Conservation (phyloP, 495 filamentous ascomycete species). For the Rusavskia elegans region DNA sequence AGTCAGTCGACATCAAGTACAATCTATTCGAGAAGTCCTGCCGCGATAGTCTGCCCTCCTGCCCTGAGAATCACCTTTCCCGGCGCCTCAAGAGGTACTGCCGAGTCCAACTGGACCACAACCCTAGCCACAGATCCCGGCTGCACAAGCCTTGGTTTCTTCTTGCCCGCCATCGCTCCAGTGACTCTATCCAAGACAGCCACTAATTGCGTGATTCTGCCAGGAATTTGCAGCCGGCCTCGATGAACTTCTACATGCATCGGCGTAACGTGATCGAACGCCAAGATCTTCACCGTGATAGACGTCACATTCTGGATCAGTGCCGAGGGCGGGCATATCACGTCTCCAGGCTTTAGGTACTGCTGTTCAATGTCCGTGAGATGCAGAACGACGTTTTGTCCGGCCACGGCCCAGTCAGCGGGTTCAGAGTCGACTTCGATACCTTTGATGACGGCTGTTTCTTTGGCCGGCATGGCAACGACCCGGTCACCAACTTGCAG, state of each 20-base stretch:
- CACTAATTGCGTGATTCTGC: slow-evolving; percentile 51
- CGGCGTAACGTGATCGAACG: slow-evolving; percentile 77
- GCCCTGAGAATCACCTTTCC: slow-evolving; percentile 66
- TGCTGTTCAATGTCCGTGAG: slow-evolving; percentile 72
- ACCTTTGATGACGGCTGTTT: slow-evolving; percentile 62
- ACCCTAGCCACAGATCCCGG: slow-evolving; percentile 51
- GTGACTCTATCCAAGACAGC: slow-evolving; percentile 62
- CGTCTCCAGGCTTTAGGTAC: slow-evolving; percentile 70
- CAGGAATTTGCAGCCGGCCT: slow-evolving; percentile 66
- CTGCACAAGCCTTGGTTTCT: slow-evolving; percentile 67
- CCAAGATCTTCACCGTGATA: slow-evolving; percentile 70
- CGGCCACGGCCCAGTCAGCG: slow-evolving; percentile 86
- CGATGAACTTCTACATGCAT: slow-evolving; percentile 79
- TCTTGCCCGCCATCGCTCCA: slow-evolving; percentile 47
- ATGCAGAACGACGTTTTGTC: slow-evolving; percentile 73
- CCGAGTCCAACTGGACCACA: slow-evolving; percentile 56
- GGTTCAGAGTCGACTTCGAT: slow-evolving; percentile 57
- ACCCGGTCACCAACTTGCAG: slow-evolving; percentile 72
- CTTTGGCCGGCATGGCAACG: slow-evolving; percentile 60
- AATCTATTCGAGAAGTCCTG: slow-evolving; percentile 60
- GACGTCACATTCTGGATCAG: slow-evolving; percentile 51
- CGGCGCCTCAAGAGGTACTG: slow-evolving; percentile 64
- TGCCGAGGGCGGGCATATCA: slow-evolving; percentile 52
- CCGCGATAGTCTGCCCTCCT: slow-evolving; percentile 69
- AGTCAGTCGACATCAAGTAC: not conserved